A percentile compares a stretch with the other conserved stretches of the same genome.
Conservation (phyloP, 495 filamentous ascomycete genomes). For the Gamarada debralockiae region DNA sequence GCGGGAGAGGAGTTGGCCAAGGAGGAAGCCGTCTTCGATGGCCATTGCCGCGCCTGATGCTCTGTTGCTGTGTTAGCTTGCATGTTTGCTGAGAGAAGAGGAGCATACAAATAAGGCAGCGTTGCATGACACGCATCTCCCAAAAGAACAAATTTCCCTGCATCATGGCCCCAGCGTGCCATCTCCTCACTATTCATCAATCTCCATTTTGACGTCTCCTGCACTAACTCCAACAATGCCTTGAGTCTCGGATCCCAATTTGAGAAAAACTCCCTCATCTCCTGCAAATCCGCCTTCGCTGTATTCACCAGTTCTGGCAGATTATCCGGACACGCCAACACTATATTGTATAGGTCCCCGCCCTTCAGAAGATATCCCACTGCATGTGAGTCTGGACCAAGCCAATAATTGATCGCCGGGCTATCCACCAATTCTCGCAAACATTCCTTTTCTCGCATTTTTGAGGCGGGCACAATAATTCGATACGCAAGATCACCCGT, state of each 20-base stretch:
- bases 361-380: constrained; percentile 59
- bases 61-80: constrained; percentile 1
- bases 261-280: constrained; percentile 58
- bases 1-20: constrained; percentile 33
- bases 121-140: constrained; percentile 68
- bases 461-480: constrained; percentile 49
- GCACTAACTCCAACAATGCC: constrained; percentile 40
- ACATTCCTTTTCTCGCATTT: constrained; percentile 42
- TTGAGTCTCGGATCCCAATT: constrained; percentile 54
- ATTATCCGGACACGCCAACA: constrained; percentile 63
- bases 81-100: neutral
- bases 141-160: constrained; percentile 53
- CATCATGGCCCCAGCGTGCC: constrained; percentile 49
- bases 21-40: constrained; percentile 39
- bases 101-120: constrained; percentile 49
- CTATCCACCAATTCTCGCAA: constrained; percentile 41
- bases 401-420: constrained; percentile 60
- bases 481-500: constrained; percentile 67
- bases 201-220: constrained; percentile 61
- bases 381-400: constrained; percentile 58
- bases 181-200: constrained; percentile 54
- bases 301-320: constrained; percentile 52
- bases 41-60: constrained; percentile 21
- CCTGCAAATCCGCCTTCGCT: constrained; percentile 52
- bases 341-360: constrained; percentile 62